These are phyloP conservation scores for Fusarium mangiferae DNA, from an alignment of 2,329 filamentous ascomycete species.

Conservation along the genomic window DNA sequence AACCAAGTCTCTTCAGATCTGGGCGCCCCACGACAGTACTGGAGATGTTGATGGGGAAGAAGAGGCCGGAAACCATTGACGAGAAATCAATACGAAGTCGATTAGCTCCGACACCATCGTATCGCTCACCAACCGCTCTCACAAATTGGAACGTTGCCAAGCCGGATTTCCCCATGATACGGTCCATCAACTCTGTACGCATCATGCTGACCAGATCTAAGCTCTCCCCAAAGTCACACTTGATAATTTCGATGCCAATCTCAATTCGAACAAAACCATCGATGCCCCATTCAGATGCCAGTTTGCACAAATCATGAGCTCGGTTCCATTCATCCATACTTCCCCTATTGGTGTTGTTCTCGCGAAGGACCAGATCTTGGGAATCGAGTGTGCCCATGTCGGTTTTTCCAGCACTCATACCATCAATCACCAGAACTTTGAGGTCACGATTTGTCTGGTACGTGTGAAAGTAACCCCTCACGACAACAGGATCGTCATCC, in stretches of 20 bases:
- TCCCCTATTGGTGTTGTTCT: conserved; percentile 41
- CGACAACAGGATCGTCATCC: conserved; percentile 4
- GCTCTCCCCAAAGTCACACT: conserved; percentile 68
- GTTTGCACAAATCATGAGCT: conserved; percentile 65
- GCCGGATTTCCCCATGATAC: conserved; percentile 23
- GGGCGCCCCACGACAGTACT: conserved; percentile 50
- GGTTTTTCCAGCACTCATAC: conserved; percentile 74
- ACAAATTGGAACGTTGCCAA: conserved; percentile 54
- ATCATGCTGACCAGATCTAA: conserved; percentile 51
- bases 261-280: conserved; percentile 76
- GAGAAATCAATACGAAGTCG: conserved; percentile 59
- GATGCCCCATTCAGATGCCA: conserved; percentile 65
- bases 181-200: conserved; percentile 37
- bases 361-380: conserved; percentile 70
- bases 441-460: conserved; percentile 69
- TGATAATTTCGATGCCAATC: conserved; percentile 75
- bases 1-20: conserved; percentile 48
- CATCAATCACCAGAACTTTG: conserved; percentile 74
- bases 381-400: conserved; percentile 73
- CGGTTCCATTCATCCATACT: conserved; percentile 59
- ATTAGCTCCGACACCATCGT: conserved; percentile 56
- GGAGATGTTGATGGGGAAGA: conserved; percentile 62
- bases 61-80: conserved; percentile 62
- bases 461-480: conserved; percentile 71
- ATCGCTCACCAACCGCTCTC: conserved; percentile 56